Evolutionary conservation across 768 basidiomycete species (phyloP).

Genomic region (Pleurotus tuber-regium): DNA sequence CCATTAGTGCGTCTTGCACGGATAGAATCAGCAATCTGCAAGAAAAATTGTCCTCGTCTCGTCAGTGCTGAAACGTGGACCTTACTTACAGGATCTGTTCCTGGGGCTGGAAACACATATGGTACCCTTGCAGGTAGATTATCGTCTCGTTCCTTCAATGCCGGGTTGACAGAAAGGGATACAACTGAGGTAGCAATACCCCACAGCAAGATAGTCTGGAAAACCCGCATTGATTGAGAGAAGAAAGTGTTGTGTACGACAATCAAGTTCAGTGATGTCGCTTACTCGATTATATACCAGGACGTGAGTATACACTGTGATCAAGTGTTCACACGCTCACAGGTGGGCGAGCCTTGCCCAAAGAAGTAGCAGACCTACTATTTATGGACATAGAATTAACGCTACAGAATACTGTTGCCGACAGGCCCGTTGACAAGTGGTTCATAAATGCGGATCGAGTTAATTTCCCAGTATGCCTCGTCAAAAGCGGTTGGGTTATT

Average conservation of each 20-base stretch:
- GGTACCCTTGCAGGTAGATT: slow-evolving; percentile 40
- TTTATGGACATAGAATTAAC: too few relatives aligned
- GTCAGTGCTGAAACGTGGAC: too few relatives aligned
- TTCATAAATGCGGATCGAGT: slow-evolving; percentile 46
- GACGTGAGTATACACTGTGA: too few relatives aligned
- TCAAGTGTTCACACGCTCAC: too few relatives aligned
- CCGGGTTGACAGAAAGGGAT: not conserved
- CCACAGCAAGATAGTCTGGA: too few relatives aligned
- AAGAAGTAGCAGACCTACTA: too few relatives aligned
- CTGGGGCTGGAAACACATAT: slow-evolving; percentile 38
- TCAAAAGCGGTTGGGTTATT: slow-evolving; percentile 44
- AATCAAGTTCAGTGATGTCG: too few relatives aligned
- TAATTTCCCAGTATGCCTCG: slow-evolving; percentile 65
- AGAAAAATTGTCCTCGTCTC: too few relatives aligned
- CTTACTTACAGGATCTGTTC: slow-evolving; percentile 25
- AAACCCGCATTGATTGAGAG: too few relatives aligned
- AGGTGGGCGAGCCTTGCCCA: too few relatives aligned
- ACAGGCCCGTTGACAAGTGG: not conserved
- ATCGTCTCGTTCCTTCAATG: slow-evolving; percentile 28
- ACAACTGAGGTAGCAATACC: not conserved
- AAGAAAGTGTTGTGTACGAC: too few relatives aligned
- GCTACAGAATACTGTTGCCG: not conserved
- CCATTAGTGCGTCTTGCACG: slow-evolving; percentile 31
- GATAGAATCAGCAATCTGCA: slow-evolving; percentile 35
- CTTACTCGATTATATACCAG: too few relatives aligned